A percentile compares a stretch with the other conserved stretches of the same genome.
Evolutionary conservation across 2,329 filamentous ascomycete genomes (phyloP).

Genomic region (Diaporthe velutina): DNA sequence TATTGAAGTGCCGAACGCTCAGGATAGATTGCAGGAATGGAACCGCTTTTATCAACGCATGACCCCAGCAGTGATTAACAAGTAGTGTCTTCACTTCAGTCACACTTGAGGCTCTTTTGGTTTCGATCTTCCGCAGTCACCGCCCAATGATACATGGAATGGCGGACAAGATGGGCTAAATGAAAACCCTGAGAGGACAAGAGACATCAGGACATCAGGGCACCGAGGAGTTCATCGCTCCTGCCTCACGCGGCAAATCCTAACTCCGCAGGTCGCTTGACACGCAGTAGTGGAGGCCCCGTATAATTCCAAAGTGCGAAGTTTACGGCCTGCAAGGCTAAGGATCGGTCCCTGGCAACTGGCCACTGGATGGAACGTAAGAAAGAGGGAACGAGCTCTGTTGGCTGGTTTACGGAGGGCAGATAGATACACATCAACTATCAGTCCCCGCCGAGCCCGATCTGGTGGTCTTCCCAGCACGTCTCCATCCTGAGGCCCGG

Average conservation of each 20-base stretch:
- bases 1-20: constrained; percentile 1
- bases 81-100: constrained; percentile 1
- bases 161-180: not conserved
- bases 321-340: constrained; percentile 3
- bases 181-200: not conserved
- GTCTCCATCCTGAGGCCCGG: constrained; percentile 9
- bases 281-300: constrained; percentile 15
- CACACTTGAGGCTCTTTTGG: not conserved
- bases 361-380: constrained; percentile 32
- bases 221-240: constrained; percentile 1
- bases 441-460: constrained; percentile 29
- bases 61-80: constrained; percentile 4
- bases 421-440: constrained; percentile 26
- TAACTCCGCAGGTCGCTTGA: constrained; percentile 14
- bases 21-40: not conserved
- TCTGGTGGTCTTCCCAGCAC: constrained; percentile 9
- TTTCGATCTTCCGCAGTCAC: not conserved
- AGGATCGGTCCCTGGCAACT: constrained; percentile 27
- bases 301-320: not conserved
- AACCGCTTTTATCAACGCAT: constrained; percentile 15
- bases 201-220: constrained; percentile 6
- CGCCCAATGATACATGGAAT: constrained; percentile 7
- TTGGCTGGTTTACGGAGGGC: constrained; percentile 39
- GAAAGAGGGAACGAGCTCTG: constrained; percentile 23
- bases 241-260: constrained; percentile 19